A percentile compares a stretch with the other conserved stretches of the same genome.
Conservation (phyloP, 495 filamentous ascomycete genomes). For the Neurospora sp. region DNA sequence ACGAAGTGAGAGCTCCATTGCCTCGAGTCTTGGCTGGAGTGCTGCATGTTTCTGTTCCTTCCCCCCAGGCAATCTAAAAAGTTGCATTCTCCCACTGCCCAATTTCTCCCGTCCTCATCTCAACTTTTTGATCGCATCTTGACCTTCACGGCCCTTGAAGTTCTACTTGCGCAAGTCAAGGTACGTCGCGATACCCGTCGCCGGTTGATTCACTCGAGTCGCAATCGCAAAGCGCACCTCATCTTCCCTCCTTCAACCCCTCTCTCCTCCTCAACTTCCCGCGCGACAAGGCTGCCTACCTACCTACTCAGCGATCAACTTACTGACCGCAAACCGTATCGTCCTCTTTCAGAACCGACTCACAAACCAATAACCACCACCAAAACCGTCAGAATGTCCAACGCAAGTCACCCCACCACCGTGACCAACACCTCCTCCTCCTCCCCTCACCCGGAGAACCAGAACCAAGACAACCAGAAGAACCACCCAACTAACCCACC, state of each 20-base stretch:
- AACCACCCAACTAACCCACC: background rate
- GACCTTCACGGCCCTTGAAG: background rate
- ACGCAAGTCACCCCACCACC: constrained; percentile 5
- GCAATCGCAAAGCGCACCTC: background rate
- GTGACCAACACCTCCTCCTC: background rate
- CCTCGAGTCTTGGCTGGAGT: background rate
- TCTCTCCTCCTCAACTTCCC: background rate
- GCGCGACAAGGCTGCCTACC: background rate
- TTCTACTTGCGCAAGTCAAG: background rate
- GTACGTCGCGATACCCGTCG: background rate
- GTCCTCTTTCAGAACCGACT: background rate
- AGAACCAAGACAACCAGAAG: too few relatives aligned
- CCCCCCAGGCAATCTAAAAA: background rate
- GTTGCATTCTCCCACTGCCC: background rate
- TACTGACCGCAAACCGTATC: background rate
- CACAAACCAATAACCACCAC: background rate
- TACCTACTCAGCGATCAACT: background rate
- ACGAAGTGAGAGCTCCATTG: background rate
- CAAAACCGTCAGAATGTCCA: constrained; percentile 6
- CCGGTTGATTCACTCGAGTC: background rate
- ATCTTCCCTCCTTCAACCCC: background rate
- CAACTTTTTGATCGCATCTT: background rate
- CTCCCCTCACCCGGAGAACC: too few relatives aligned
- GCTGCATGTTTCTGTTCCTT: background rate
- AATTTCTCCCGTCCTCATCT: background rate